Conservation (phyloP, 139 green algal species). For the Astrephomene gubernaculifera region DNA sequence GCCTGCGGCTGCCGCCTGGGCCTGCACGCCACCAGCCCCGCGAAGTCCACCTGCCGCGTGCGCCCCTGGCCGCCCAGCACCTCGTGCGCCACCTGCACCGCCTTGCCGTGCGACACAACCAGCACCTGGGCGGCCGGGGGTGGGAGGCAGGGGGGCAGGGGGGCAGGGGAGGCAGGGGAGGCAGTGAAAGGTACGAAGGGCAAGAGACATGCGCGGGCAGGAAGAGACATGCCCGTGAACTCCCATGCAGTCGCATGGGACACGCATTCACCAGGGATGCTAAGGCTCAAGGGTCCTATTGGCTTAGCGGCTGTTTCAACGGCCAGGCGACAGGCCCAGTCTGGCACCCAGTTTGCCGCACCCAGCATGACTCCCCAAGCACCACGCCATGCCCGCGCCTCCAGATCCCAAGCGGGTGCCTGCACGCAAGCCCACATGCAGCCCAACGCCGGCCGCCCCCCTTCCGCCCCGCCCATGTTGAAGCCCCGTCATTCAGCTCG, state of each 20-base stretch:
- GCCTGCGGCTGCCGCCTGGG: no score
- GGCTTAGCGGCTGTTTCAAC: neutral
- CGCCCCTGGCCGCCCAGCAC: neutral
- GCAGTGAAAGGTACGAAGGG: neutral
- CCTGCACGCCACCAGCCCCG: constrained; percentile 3
- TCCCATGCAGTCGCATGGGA: neutral
- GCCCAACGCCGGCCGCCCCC: no score
- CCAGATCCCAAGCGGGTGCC: neutral
- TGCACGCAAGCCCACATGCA: neutral
- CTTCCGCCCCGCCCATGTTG: neutral
- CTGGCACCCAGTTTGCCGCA: no score
- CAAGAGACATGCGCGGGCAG: neutral
- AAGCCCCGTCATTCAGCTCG: neutral
- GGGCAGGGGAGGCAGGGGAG: no score
- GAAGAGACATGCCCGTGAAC: neutral
- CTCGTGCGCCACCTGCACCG: constrained; percentile 29
- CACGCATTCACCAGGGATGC: neutral
- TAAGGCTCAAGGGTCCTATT: neutral
- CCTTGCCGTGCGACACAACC: constrained; percentile 27
- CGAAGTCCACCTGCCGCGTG: neutral
- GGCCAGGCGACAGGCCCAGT: no score
- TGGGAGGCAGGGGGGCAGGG: neutral
- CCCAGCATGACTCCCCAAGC: neutral
- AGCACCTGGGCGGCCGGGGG: constrained; percentile 4
- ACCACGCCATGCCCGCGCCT: neutral